These are phyloP conservation scores for Aspergillus versicolor DNA, from an alignment of 2,329 filamentous ascomycete genomes.

Conservation along the genomic window DNA sequence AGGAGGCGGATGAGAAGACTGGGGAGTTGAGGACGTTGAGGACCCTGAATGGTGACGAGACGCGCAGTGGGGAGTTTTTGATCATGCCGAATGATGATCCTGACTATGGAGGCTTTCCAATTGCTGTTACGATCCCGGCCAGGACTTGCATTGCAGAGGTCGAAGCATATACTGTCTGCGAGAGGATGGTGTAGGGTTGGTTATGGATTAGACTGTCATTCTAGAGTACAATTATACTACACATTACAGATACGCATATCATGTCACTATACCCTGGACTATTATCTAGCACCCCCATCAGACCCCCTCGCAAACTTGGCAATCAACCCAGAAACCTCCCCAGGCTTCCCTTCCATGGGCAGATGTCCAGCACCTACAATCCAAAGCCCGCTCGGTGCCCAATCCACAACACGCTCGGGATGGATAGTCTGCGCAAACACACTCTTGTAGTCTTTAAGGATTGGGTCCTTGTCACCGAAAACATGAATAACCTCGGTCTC, in stretches of 20 bases:
- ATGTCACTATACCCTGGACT: no score
- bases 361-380: neutral
- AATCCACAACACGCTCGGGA: neutral
- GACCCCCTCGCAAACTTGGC: neutral
- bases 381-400: neutral
- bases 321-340: neutral
- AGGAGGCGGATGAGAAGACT: constrained; percentile 34
- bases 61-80: constrained; percentile 46
- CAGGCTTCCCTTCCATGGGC: neutral
- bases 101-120: constrained; percentile 55
- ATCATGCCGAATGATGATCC: constrained; percentile 59
- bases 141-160: constrained; percentile 1
- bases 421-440: neutral
- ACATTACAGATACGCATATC: no score
- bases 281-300: no score
- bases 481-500: neutral
- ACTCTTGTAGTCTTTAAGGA: neutral
- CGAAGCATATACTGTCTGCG: neutral
- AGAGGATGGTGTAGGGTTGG: neutral
- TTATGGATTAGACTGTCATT: no score
- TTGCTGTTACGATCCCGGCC: constrained; percentile 51
- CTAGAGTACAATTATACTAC: no score
- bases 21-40: constrained; percentile 39
- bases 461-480: constrained; percentile 1
- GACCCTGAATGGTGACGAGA: constrained; percentile 48